Evolutionary conservation across 768 basidiomycete species (phyloP).

Genomic region (Rhodotorula taiwanensis): DNA sequence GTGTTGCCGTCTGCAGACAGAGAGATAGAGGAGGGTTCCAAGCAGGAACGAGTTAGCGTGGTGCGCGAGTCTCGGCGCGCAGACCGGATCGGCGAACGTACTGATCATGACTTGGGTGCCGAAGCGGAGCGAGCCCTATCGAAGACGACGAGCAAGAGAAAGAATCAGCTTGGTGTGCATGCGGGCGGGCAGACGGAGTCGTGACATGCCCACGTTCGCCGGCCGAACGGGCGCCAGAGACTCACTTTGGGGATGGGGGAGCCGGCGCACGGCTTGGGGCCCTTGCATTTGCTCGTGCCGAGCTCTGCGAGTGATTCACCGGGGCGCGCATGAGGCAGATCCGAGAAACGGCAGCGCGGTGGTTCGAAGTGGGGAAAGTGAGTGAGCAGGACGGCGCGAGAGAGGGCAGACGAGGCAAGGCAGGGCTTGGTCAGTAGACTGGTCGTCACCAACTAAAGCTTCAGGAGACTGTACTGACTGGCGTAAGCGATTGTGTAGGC

Average conservation of each 20-base stretch:
- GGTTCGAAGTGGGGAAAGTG: neutral
- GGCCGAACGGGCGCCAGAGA: neutral
- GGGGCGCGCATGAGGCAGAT: too few relatives aligned
- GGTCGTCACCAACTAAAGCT: too few relatives aligned
- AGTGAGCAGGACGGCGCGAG: too few relatives aligned
- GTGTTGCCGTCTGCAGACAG: slow-evolving; percentile 13
- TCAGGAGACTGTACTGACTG: too few relatives aligned
- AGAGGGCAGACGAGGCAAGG: too few relatives aligned
- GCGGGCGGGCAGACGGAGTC: neutral
- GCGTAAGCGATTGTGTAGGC: too few relatives aligned
- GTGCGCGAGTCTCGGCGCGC: too few relatives aligned
- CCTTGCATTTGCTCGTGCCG: slow-evolving; percentile 8
- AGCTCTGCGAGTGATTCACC: slow-evolving; percentile 3
- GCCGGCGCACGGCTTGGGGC: slow-evolving; percentile 49
- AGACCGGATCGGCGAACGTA: neutral
- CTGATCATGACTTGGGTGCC: slow-evolving; percentile 11
- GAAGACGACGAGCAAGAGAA: neutral
- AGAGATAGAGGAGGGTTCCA: too few relatives aligned
- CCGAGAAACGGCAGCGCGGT: neutral
- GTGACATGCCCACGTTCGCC: too few relatives aligned
- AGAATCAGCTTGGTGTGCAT: neutral
- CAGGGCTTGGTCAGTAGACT: too few relatives aligned
- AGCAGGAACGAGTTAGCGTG: too few relatives aligned
- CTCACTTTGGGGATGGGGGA: slow-evolving; percentile 62
- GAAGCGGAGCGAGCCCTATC: neutral